Conservation (phyloP, 768 basidiomycete genomes). For the Leccinum longicurvipes region DNA sequence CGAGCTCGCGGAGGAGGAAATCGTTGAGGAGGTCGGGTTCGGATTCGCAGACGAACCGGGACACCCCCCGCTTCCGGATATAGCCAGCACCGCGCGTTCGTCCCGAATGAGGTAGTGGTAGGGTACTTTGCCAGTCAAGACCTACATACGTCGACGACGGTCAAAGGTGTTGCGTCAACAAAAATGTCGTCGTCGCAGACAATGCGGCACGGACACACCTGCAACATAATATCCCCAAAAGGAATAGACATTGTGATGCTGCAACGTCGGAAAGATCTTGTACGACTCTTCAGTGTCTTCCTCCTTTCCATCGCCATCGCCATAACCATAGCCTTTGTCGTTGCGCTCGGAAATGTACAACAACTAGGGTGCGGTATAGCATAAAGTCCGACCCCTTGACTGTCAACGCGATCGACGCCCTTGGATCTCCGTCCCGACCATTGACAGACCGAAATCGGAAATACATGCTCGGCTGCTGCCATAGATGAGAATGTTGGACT, state of each 20-base stretch:
- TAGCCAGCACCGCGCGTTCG: slow-evolving; percentile 16
- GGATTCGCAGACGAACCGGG: background rate
- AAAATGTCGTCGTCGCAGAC: background rate
- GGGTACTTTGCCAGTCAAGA: slow-evolving; percentile 20
- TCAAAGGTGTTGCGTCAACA: no score
- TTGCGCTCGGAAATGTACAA: slow-evolving; percentile 13
- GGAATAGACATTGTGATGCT: slow-evolving; percentile 40
- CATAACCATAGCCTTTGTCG: background rate
- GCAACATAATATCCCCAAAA: slow-evolving; percentile 26
- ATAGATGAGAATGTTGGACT: slow-evolving; percentile 47
- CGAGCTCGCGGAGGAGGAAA: background rate
- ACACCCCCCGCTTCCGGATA: slow-evolving; percentile 10
- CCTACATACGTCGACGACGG: no score
- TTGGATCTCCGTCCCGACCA: slow-evolving; percentile 34
- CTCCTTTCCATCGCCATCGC: background rate
- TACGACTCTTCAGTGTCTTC: background rate
- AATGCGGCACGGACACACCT: slow-evolving; percentile 12
- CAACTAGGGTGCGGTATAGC: slow-evolving; percentile 47
- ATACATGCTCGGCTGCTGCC: slow-evolving; percentile 40
- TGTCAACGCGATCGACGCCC: slow-evolving; percentile 33
- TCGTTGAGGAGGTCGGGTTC: background rate
- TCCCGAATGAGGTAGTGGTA: slow-evolving; percentile 23
- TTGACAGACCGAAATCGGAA: slow-evolving; percentile 47
- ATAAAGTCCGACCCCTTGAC: slow-evolving; percentile 38
- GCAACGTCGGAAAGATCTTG: slow-evolving; percentile 14